Evolutionary conservation across 2,329 filamentous ascomycete species (phyloP), one percentile per base, ranked within the genome.

Genomic region (Aspergillus persii): DNA sequence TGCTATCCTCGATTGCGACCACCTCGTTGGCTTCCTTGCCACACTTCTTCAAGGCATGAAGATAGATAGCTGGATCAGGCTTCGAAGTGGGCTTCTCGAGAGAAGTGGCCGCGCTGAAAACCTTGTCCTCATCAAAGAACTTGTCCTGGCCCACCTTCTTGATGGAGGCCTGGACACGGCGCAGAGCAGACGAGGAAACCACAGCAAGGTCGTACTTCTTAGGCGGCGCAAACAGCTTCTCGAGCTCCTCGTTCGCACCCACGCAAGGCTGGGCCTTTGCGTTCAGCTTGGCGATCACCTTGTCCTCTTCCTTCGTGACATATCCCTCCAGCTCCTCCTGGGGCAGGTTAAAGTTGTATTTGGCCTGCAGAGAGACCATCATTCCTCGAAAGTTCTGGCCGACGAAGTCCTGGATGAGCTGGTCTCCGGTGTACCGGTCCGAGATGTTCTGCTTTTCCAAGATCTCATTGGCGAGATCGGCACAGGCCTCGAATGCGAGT

Each of bases 351-450:
- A 96, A 94, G 76, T 83, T 81, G 82, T 91, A 87, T 76, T 90
- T 89, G 75, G 86, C 80, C 77, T 92, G 87, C 61, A 96, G 86
- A 61, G 86, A 86, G 60, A 81, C 77, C 79, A 96, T 88, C 91
- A 96, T 96, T 77, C 91, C 91, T 67, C 92, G 91, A 84, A 96
- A 96, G 84, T 96, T 96, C 76, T 95, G 89, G 69, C 93, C 92
- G 68, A 96, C 91, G 71, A 96, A 96, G 79, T 96, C 90, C 68
- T 83, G 81, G 79, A 96, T 90, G 64, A 96, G 87, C 61, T 86
- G 83, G 51, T 88, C 85, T 71, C 89, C 89, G 3, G 90, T 92
- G 81, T 96, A 96, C 73, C 84, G 86, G 68, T 86, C 82, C 29
- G 81, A 71, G 69, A 91, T 81, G 68, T 82, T 79, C 71, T 89